Evolutionary conservation across 2,329 filamentous ascomycete species (phyloP).

Genomic region (Fusarium musae): DNA sequence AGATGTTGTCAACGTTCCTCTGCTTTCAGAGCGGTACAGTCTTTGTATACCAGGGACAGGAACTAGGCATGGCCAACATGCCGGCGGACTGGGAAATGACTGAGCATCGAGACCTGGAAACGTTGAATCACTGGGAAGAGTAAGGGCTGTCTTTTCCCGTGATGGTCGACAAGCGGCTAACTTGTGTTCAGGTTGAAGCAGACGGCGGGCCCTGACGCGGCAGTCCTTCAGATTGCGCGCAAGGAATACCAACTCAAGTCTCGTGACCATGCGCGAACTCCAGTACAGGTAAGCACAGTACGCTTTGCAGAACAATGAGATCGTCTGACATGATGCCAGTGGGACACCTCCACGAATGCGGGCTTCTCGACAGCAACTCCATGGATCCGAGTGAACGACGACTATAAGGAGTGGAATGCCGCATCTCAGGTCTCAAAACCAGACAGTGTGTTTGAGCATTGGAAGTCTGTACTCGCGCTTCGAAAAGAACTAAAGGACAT

Average conservation of each 20-base stretch:
- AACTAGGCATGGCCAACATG: constrained; percentile 68
- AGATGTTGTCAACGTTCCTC: constrained; percentile 62
- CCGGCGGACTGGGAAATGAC: constrained; percentile 60
- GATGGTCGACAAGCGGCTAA: neutral
- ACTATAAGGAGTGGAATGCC: constrained; percentile 31
- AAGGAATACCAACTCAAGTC: constrained; percentile 32
- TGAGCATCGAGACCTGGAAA: constrained; percentile 52
- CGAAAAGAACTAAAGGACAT: constrained; percentile 13
- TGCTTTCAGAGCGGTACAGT: constrained; percentile 57
- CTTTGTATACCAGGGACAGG: constrained; percentile 70
- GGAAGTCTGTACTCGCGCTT: constrained; percentile 11
- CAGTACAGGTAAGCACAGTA: constrained; percentile 18
- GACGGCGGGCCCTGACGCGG: neutral
- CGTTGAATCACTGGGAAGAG: constrained; percentile 34
- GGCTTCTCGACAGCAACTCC: constrained; percentile 27
- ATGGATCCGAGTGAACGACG: constrained; percentile 35
- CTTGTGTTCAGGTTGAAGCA: constrained; percentile 1
- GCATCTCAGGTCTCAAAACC: neutral
- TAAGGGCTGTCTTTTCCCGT: neutral
- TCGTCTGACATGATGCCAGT: constrained; percentile 1
- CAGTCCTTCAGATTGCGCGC: constrained; percentile 12
- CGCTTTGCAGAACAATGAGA: rapidly evolving
- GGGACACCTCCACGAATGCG: constrained; percentile 22
- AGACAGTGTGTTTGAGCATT: constrained; percentile 29
- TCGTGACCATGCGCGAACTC: constrained; percentile 26